Evolutionary conservation across 495 filamentous ascomycete genomes (phyloP), one percentile per base, ranked within the genome.

Genomic region (Penicillium taxi): DNA sequence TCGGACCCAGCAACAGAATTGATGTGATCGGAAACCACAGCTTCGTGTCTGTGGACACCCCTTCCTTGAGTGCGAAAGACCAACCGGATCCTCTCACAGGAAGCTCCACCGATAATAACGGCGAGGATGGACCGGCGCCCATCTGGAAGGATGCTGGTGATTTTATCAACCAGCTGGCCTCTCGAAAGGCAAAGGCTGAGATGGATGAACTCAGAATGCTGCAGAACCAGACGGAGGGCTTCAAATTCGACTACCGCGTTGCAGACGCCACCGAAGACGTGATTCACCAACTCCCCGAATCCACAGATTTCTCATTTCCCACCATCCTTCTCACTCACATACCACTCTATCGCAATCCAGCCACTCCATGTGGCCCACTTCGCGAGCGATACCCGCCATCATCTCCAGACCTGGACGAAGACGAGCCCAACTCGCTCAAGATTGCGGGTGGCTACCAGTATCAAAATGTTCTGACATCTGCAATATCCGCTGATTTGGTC

Each of bases 1-100:
- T 99, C 62, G 93, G 93, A 9, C 75, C 85, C 32, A 81, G 81
- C 8, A 96, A 94, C 47, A 71, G 84, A 11, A 75, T 96, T 11
- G 85, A 95, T 52, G 70, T 95, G 7, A 73, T 94, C 39, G 93
- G 87, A 2, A 99, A 99, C 47, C 93, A 99, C 56, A 91, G 86
- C 0, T 90, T 96, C 53, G 82, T 99, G 5, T 89, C 86, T 1
- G 67, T 99, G 2, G 93, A 99, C 47, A 77, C 80, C 0, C 80
- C 93, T 4, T 94, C 86, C 8, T 59, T 96, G 45, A 91, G 84
- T 52, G 88, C 88, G 6, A 70, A 70, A 51, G 69, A 70, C 24
- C 70, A 76, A 33, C 59, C 62, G 3, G 64, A 74, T 43, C 66
- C 72, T 12, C 27, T 56, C 36, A 69, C 64, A 3, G 67, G 71